phyloP scores from a whole-genome alignment of 768 basidiomycete genomes.

The Pleurotus tuber-regium region DNA sequence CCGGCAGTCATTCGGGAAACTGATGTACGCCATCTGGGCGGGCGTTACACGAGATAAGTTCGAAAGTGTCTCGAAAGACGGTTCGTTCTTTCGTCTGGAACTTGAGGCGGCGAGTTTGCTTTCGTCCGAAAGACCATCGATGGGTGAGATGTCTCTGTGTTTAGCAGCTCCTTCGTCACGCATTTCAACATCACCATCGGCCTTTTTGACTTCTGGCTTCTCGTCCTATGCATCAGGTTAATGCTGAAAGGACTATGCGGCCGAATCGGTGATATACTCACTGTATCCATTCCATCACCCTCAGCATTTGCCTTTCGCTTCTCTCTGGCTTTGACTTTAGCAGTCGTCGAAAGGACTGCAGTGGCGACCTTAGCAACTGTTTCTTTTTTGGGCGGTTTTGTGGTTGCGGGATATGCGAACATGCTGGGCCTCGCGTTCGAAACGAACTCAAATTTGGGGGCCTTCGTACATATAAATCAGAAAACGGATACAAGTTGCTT shows the following conservation, averaged over 20 bases:
- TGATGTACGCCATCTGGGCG: conserved; percentile 79
- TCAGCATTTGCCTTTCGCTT: conserved; percentile 88
- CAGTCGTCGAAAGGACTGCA: conserved; percentile 95
- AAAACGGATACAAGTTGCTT: not conserved
- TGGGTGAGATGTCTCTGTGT: conserved; percentile 56
- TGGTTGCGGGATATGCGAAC: conserved; percentile 87
- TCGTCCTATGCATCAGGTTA: conserved; percentile 44
- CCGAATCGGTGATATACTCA: conserved; percentile 34
- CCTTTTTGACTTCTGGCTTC: conserved; percentile 49
- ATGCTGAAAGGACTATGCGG: not conserved
- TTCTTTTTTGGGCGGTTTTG: conserved; percentile 91
- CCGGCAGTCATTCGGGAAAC: conserved; percentile 74
- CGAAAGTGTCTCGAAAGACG: conserved; percentile 66
- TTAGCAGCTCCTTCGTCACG: conserved; percentile 55
- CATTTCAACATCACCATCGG: conserved; percentile 72
- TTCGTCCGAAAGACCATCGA: conserved; percentile 48
- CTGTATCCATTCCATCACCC: conserved; percentile 78
- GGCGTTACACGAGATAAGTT: conserved; percentile 95
- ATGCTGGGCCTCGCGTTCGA: conserved; percentile 89
- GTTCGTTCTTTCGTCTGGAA: conserved; percentile 64
- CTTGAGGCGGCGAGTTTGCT: conserved; percentile 30
- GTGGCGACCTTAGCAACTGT: conserved; percentile 88
- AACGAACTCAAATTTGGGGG: conserved; percentile 89
- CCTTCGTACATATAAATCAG: conserved; percentile 39
- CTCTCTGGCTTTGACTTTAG: conserved; percentile 93